Evolutionary conservation across 2,329 filamentous ascomycete genomes (phyloP), one percentile per base, ranked within the genome.

Genomic region (Pseudogymnoascus sp.): DNA sequence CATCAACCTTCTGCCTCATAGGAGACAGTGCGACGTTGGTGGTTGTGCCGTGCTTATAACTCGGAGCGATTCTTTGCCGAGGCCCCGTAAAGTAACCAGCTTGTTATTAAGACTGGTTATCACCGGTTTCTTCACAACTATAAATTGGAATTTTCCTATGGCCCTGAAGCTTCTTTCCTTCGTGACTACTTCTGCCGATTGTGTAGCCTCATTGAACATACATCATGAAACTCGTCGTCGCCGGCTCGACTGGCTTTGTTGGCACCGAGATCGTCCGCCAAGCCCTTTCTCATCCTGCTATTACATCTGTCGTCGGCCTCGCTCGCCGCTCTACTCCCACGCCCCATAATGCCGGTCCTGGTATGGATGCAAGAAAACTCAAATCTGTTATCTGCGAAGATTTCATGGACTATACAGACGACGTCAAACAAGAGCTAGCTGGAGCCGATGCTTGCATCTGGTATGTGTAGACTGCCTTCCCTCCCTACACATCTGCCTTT

Each of bases 391-490:
- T 73, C 3, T 66, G 72, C 5, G 61, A 67, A 0, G 68, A 74
- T 62, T 75, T 73, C 59, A 70, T 67, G 3, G 62, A 65, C 7
- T 76, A 75, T 56, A 23, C 68, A 4, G 71, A 72, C 1, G 60
- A 66, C 23, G 66, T 72, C 7, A 72, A 67, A 59, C 62, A 68
- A 6, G 67, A 72, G 42, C 61, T 74, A n/a, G 64, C 65, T n/a
- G 67, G 67, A 10, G 71, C 69, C 8, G 71, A 73, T 63, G 71
- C 71, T 7, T 73, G 72, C 65, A 75, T 75, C 14, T 76, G 71
- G 73, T 74, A 70, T 28, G 25, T 53, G 21, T 23, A 23, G n/a
- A 71, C 80, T 16, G 77, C 75, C 4, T 69, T 81, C 12, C 78
- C 75, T 0, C 79, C 75, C 0, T 64, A 63, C 3, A 75, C 75